phyloP scores from a whole-genome alignment of 2,329 filamentous ascomycete species.

The Geosmithia flava region DNA sequence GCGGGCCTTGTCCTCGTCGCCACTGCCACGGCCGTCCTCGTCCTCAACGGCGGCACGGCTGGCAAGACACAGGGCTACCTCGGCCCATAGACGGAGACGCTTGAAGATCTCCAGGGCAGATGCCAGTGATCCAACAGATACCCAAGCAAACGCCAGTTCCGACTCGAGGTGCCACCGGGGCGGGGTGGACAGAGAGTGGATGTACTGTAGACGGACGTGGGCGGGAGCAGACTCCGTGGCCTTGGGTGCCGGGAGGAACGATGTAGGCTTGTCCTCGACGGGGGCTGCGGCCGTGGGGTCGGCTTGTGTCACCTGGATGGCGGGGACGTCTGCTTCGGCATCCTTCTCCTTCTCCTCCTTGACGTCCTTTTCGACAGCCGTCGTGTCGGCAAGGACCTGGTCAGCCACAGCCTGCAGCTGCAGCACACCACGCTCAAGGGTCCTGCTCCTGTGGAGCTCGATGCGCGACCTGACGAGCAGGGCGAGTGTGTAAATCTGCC shows the following conservation, averaged over 20 bases:
- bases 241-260: constrained; percentile 71
- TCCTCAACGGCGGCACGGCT: constrained; percentile 43
- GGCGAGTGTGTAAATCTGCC: constrained; percentile 95
- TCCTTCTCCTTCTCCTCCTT: constrained; percentile 8
- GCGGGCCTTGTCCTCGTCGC: constrained; percentile 68
- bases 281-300: constrained; percentile 12
- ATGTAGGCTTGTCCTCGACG: constrained; percentile 40
- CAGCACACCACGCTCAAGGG: constrained; percentile 76
- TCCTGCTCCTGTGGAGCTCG: constrained; percentile 76
- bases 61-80: constrained; percentile 83
- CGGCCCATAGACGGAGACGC: constrained; percentile 83
- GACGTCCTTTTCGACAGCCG: constrained; percentile 14
- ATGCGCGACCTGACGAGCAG: constrained; percentile 81
- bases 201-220: constrained; percentile 64
- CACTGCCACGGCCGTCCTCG: constrained; percentile 36
- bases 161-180: constrained; percentile 90
- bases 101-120: constrained; percentile 96
- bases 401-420: constrained; percentile 94
- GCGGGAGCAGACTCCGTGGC: constrained; percentile 67
- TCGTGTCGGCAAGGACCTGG: constrained; percentile 81
- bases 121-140: constrained; percentile 70
- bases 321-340: constrained; percentile 22
- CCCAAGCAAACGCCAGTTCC: constrained; percentile 89
- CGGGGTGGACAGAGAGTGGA: constrained; percentile 73
- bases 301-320: constrained; percentile 30